Evolutionary conservation across 805 yeast genomes (phyloP).

Genomic region (Wickerhamomyces alni): DNA sequence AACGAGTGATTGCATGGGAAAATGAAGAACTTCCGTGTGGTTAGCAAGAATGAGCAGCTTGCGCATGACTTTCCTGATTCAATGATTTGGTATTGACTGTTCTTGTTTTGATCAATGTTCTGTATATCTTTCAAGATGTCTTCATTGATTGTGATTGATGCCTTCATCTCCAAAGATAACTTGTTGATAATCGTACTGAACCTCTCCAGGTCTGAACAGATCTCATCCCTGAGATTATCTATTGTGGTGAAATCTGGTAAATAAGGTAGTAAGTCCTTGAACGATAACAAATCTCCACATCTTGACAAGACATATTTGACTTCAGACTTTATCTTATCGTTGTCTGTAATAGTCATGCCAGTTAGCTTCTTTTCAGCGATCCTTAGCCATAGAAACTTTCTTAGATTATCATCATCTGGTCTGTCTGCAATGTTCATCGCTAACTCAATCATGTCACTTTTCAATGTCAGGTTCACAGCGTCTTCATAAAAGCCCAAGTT

Average conservation of each 20-base stretch:
- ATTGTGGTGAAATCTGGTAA: conserved; percentile 82
- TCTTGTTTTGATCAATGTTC: conserved; percentile 27
- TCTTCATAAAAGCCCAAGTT: conserved; percentile 66
- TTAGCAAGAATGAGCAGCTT: conserved; percentile 61
- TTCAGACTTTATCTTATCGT: conserved; percentile 24
- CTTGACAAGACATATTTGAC: conserved; percentile 34
- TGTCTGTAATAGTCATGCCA: conserved; percentile 17
- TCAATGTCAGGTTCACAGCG: conserved; percentile 72
- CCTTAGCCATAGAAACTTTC: conserved; percentile 70
- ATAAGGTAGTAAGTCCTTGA: conserved; percentile 78
- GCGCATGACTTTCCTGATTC: conserved; percentile 84
- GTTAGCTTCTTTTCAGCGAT: conserved; percentile 36
- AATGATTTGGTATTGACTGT: conserved; percentile 49
- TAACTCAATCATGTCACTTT: conserved; percentile 48
- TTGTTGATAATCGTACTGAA: conserved; percentile 62
- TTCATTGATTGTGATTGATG: conserved; percentile 55
- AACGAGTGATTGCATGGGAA: conserved; percentile 90
- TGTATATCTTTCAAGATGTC: conserved; percentile 56
- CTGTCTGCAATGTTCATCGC: conserved; percentile 55
- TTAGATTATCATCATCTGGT: conserved; percentile 42
- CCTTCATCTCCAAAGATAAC: conserved; percentile 69
- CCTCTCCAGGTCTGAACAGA: conserved; percentile 70
- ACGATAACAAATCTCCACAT: conserved; percentile 48
- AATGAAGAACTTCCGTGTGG: conserved; percentile 65
- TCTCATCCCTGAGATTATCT: conserved; percentile 77